Evolutionary conservation across 2,329 filamentous ascomycete genomes (phyloP).

Genomic region (Diaporthe sp.): DNA sequence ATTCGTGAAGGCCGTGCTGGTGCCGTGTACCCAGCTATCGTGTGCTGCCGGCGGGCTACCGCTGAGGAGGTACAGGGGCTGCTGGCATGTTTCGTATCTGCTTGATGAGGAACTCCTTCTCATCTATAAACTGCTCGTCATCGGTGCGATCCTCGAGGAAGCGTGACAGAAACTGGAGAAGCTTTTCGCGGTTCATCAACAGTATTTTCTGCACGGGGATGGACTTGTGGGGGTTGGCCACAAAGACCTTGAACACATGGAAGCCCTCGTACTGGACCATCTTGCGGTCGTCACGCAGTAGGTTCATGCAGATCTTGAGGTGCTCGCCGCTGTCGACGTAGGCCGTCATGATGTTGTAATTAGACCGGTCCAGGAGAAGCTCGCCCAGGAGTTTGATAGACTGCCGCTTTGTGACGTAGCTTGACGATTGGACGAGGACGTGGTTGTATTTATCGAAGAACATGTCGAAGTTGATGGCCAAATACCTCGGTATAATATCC

Average conservation of each 20-base stretch:
- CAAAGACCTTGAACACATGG: conserved; percentile 99
- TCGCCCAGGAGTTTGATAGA: conserved; percentile 98
- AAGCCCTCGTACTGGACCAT: conserved; percentile 99
- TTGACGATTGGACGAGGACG: conserved; percentile 88
- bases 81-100: conserved; percentile 82
- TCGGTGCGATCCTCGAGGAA: conserved; percentile 96
- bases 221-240: conserved; percentile 99
- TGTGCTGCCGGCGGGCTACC: conserved; percentile 46
- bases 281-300: conserved; percentile 93
- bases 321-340: conserved; percentile 97
- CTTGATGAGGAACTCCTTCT: conserved; percentile 96
- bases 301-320: conserved; percentile 98
- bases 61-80: conserved; percentile 66
- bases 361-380: conserved; percentile 92
- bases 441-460: conserved; percentile 95
- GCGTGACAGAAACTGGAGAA: conserved; percentile 88
- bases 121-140: conserved; percentile 98
- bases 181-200: conserved; percentile 93
- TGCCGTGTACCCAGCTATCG: conserved; percentile 28
- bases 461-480: conserved; percentile 89
- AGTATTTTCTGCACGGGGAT: conserved; percentile 94
- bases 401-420: conserved; percentile 97
- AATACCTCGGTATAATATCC: conserved; percentile 86
- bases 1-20: conserved; percentile 17
- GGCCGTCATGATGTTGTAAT: conserved; percentile 98